Conservation (phyloP, 1,284 basidiomycete species). For the Pulchroboletus neoregius region DNA sequence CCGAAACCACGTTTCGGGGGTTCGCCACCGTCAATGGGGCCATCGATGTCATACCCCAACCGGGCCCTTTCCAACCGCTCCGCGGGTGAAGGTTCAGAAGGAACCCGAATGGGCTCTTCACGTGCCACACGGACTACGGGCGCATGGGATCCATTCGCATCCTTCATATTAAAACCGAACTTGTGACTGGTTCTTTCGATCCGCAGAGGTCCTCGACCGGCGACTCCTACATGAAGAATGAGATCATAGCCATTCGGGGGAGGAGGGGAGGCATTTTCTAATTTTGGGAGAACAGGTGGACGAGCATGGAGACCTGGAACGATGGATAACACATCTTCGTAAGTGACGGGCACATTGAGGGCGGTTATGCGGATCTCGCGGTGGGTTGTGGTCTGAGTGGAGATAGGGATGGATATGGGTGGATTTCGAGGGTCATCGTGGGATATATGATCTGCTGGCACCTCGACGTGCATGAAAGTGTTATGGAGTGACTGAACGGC, state of each 20-base stretch:
- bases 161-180: constrained; percentile 67
- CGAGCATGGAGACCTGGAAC: constrained; percentile 59
- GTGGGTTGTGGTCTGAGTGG: constrained; percentile 13
- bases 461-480: constrained; percentile 42
- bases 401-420: constrained; percentile 3
- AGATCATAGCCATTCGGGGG: constrained; percentile 67
- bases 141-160: constrained; percentile 56
- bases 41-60: constrained; percentile 29
- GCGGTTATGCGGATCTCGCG: constrained; percentile 56
- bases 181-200: constrained; percentile 69
- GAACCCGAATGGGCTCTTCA: constrained; percentile 23
- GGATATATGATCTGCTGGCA: constrained; percentile 19
- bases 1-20: constrained; percentile 47
- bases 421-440: constrained; percentile 10
- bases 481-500: constrained; percentile 57
- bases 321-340: constrained; percentile 54
- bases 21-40: constrained; percentile 28
- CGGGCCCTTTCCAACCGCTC: constrained; percentile 36
- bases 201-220: constrained; percentile 58
- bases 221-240: constrained; percentile 69
- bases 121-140: constrained; percentile 42
- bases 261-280: constrained; percentile 34
- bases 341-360: constrained; percentile 58
- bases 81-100: constrained; percentile 32
- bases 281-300: constrained; percentile 53